Evolutionary conservation across 1,284 basidiomycete genomes (phyloP), one percentile per base, ranked within the genome.

Genomic region (Leccinum proliferum): DNA sequence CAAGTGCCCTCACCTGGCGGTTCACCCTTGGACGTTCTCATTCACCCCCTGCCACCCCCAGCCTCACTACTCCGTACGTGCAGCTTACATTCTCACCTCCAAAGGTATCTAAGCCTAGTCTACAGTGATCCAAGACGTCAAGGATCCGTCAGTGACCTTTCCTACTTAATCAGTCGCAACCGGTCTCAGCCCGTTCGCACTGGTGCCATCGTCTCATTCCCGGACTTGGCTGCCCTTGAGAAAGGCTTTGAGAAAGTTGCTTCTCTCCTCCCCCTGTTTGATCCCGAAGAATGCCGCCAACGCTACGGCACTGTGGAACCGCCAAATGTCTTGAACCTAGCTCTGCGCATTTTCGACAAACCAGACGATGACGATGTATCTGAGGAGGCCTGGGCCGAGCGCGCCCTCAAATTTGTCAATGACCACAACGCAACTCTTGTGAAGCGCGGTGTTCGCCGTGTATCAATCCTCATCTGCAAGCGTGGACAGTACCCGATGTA

Each of bases 311-410:
- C 78, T 60, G 81, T 78, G 65, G 85, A 93, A 67, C 84, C 90
- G 15, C 93, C 92, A 15, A 96, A 98, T 72, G 96, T 99, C 63
- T 80, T 99, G 77, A 98, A 98, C 79, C 80, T 98, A 63, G 95
- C 94, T 35, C 81, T 98, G 60, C 91, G 93, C 60, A 85, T 95
- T 66, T 93, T 94, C 77, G 78, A 89, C 64, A 82, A 87, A 53
- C 83, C 84, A 58, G 88, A 93, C 64, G 90, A 93, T 58, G 88
- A 93, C 64, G 90, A 93, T 69, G 83, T 89, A 77, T 76, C 87
- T 7, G 94, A 98, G 70, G 84, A 83, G 25, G 85, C 83, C 34
- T 94, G 95, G 87, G 87, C 89, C 69, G 83, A 86, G 70, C 84
- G 86, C 65, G 87, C 96, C 68, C 81, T 84, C 64, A 77, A 83